Evolutionary conservation across 1,284 basidiomycete species (phyloP).

Genomic region (Malassezia pachydermatis): DNA sequence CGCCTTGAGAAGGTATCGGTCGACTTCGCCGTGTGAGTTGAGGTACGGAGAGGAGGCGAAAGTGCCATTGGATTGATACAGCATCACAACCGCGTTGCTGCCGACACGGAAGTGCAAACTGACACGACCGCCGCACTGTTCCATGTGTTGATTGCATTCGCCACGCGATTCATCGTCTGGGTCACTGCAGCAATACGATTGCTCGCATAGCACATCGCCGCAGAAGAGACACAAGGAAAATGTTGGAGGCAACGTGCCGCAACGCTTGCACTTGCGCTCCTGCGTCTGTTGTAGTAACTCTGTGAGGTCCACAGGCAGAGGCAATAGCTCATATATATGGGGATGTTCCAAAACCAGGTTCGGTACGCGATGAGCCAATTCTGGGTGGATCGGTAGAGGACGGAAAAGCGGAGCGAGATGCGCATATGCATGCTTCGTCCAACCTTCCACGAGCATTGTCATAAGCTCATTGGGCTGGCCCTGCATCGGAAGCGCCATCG

Average conservation of each 20-base stretch:
- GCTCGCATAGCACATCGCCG: slow-evolving; percentile 76
- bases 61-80: slow-evolving; percentile 77
- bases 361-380: slow-evolving; percentile 32
- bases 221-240: slow-evolving; percentile 88
- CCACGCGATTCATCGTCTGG: slow-evolving; percentile 53
- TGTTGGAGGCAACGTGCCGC: slow-evolving; percentile 68
- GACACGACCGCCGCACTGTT: slow-evolving; percentile 81
- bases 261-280: slow-evolving; percentile 63
- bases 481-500: slow-evolving; percentile 31
- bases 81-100: slow-evolving; percentile 79
- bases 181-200: slow-evolving; percentile 83
- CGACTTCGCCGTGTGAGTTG: slow-evolving; percentile 87
- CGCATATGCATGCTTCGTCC: slow-evolving; percentile 46
- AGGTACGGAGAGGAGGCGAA: slow-evolving; percentile 84
- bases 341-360: slow-evolving; percentile 64
- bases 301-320: slow-evolving; percentile 72
- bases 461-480: slow-evolving; percentile 39
- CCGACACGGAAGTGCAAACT: slow-evolving; percentile 88
- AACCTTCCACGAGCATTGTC: slow-evolving; percentile 42
- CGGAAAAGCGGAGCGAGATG: slow-evolving; percentile 44
- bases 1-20: slow-evolving; percentile 78
- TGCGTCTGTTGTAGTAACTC: slow-evolving; percentile 65
- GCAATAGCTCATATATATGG: slow-evolving; percentile 69
- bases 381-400: slow-evolving; percentile 38
- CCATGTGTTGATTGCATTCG: slow-evolving; percentile 90